Conservation (phyloP, 352 stramenopile species). For the Blastocystis sp. region DNA sequence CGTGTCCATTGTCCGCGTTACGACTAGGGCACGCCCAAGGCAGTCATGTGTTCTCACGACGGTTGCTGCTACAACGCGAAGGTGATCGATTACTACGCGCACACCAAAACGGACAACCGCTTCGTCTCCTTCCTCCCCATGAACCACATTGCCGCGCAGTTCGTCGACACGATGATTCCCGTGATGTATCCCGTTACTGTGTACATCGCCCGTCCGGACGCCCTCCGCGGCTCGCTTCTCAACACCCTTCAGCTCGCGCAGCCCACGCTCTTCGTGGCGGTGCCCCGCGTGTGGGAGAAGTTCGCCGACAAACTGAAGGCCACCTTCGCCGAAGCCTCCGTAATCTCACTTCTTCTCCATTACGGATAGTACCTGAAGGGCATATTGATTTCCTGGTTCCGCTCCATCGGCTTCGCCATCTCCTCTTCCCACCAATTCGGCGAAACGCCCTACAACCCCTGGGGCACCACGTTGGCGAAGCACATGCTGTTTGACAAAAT, state of each 20-base stretch:
- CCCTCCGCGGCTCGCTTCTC: slow-evolving; percentile 77
- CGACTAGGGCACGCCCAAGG: slow-evolving; percentile 78
- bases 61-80: slow-evolving; percentile 71
- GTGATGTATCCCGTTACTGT: slow-evolving; percentile 73
- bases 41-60: slow-evolving; percentile 79
- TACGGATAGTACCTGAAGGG: slow-evolving; percentile 84
- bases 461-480: slow-evolving; percentile 82
- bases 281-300: slow-evolving; percentile 81
- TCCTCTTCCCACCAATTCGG: slow-evolving; percentile 80
- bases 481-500: slow-evolving; percentile 76
- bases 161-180: slow-evolving; percentile 74
- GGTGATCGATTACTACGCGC: slow-evolving; percentile 30
- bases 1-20: background rate
- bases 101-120: slow-evolving; percentile 71
- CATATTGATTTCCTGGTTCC: slow-evolving; percentile 83
- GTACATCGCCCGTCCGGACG: slow-evolving; percentile 79
- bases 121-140: slow-evolving; percentile 73
- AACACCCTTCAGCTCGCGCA: slow-evolving; percentile 76
- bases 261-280: slow-evolving; percentile 81
- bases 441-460: slow-evolving; percentile 80
- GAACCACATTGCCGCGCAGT: slow-evolving; percentile 75
- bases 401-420: slow-evolving; percentile 74
- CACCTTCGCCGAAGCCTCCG: background rate
- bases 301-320: slow-evolving; percentile 75
- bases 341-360: slow-evolving; percentile 76